These are phyloP conservation scores for Scedosporium dehoogii DNA, from an alignment of 2,329 filamentous ascomycete species.

Conservation along the genomic window DNA sequence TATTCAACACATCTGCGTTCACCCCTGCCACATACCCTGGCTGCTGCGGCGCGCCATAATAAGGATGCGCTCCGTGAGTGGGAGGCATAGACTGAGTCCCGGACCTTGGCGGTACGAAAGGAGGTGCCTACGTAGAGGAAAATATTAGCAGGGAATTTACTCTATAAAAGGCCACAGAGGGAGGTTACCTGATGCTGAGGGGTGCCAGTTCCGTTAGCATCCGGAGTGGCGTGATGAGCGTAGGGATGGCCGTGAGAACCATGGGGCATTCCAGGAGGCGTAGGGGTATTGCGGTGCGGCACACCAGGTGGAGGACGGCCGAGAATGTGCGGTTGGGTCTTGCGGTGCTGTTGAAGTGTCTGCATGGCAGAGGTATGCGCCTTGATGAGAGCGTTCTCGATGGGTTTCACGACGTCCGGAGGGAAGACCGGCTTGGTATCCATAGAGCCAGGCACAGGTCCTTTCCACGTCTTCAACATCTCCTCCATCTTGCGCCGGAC, in stretches of 20 bases:
- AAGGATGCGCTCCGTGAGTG: not conserved
- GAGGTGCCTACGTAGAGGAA: not conserved
- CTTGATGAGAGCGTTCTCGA: constrained; percentile 90
- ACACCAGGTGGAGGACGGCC: constrained; percentile 36
- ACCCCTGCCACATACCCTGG: constrained; percentile 26
- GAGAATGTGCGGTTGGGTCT: constrained; percentile 44
- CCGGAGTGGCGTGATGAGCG: not conserved
- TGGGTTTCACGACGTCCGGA: constrained; percentile 74
- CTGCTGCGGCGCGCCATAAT: not conserved
- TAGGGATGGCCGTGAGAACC: constrained; percentile 1
- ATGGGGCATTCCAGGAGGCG: constrained; percentile 47
- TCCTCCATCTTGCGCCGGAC: constrained; percentile 90
- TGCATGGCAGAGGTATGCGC: constrained; percentile 55
- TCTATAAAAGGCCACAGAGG: not conserved
- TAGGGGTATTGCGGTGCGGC: constrained; percentile 63
- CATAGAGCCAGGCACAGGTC: constrained; percentile 86
- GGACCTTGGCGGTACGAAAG: not conserved
- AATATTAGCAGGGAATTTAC: not conserved
- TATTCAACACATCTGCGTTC: constrained; percentile 66
- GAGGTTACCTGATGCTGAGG: constrained; percentile 8
- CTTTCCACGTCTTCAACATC: constrained; percentile 97
- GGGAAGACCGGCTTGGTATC: constrained; percentile 90
- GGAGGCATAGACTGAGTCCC: not conserved
- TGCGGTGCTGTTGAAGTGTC: constrained; percentile 35
- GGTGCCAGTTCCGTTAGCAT: not conserved